Evolutionary conservation across 768 basidiomycete species (phyloP).

Genomic region (Sarcomyxa edulis): DNA sequence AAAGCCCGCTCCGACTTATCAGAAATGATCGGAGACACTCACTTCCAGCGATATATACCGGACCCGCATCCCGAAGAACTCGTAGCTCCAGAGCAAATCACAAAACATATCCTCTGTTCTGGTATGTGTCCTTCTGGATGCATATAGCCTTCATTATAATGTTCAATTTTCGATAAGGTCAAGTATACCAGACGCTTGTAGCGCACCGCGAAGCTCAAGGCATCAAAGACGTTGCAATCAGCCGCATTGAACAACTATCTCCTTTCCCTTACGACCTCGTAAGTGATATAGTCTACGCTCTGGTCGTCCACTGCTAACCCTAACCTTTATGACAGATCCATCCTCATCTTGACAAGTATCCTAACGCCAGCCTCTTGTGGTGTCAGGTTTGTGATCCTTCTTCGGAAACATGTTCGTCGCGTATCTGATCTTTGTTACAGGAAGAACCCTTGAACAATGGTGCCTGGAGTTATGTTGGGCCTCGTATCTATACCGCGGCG

Average conservation of each 20-base stretch:
- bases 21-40: slow-evolving; percentile 85
- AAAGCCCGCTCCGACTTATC: slow-evolving; percentile 78
- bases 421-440: slow-evolving; percentile 22
- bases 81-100: slow-evolving; percentile 79
- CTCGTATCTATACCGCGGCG: slow-evolving; percentile 90
- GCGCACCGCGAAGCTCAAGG: slow-evolving; percentile 89
- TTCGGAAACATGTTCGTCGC: background rate
- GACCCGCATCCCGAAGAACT: slow-evolving; percentile 71
- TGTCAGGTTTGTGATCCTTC: slow-evolving; percentile 58
- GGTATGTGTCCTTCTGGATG: slow-evolving; percentile 30
- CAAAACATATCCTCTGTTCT: slow-evolving; percentile 87
- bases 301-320: background rate
- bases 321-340: slow-evolving; percentile 61
- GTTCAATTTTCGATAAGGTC: slow-evolving; percentile 43
- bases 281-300: slow-evolving; percentile 17
- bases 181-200: slow-evolving; percentile 88
- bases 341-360: slow-evolving; percentile 93
- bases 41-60: slow-evolving; percentile 92
- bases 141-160: slow-evolving; percentile 3
- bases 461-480: slow-evolving; percentile 94
- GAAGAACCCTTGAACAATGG: slow-evolving; percentile 98
- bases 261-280: slow-evolving; percentile 97
- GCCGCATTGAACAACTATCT: slow-evolving; percentile 89
- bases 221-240: slow-evolving; percentile 91
- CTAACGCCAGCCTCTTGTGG: slow-evolving; percentile 92